Evolutionary conservation across 2,329 filamentous ascomycete genomes (phyloP).

Genomic region (Colletotrichum melonis): DNA sequence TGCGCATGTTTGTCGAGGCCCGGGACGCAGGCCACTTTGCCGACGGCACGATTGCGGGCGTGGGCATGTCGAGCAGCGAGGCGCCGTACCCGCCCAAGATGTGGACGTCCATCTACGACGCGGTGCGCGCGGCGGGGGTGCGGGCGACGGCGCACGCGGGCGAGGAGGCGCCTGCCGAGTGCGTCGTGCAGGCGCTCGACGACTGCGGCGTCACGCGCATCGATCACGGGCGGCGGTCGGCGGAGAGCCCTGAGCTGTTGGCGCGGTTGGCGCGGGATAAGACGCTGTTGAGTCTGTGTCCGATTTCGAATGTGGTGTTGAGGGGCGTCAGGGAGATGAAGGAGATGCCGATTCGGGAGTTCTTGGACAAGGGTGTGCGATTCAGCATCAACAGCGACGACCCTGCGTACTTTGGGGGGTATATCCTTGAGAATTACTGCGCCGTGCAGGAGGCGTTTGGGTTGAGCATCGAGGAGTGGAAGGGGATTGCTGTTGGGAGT

Average conservation of each 20-base stretch:
- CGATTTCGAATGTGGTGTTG: constrained; percentile 47
- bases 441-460: constrained; percentile 79
- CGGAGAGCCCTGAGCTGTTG: constrained; percentile 70
- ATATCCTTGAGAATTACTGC: constrained; percentile 80
- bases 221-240: constrained; percentile 78
- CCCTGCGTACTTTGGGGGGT: constrained; percentile 81
- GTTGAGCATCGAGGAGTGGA: constrained; percentile 75
- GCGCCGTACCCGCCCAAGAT: constrained; percentile 65
- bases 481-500: constrained; percentile 67
- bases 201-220: constrained; percentile 73
- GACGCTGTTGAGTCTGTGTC: constrained; percentile 54
- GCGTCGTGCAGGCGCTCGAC: constrained; percentile 73
- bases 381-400: constrained; percentile 83
- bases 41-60: constrained; percentile 66
- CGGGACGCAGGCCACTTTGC: constrained; percentile 55
- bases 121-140: constrained; percentile 59
- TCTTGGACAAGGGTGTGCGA: constrained; percentile 71
- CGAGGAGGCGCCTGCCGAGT: constrained; percentile 77
- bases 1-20: constrained; percentile 53
- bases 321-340: constrained; percentile 36
- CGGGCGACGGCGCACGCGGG: constrained; percentile 79
- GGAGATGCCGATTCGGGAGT: constrained; percentile 67
- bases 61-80: constrained; percentile 77
- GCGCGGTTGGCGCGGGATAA: constrained; percentile 65
- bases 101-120: constrained; percentile 71